Evolutionary conservation across 2,329 filamentous ascomycete genomes (phyloP), one percentile per base, ranked within the genome.

Genomic region (Stemphylium vesicarium): DNA sequence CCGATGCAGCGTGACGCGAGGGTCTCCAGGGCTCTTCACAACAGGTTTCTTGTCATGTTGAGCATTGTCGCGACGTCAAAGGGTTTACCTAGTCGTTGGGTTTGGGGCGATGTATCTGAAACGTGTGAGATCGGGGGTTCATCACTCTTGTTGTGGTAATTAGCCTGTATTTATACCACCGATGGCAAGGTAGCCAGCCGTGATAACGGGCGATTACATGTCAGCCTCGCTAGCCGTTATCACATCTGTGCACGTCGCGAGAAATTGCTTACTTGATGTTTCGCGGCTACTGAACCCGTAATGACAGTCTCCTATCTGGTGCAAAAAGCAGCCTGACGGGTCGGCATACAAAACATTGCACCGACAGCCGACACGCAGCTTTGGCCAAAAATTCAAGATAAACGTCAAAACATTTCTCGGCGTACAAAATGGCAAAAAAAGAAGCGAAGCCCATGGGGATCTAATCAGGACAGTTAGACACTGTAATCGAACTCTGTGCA

Each of bases 401-500:
- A n/a, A n/a, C n/a, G n/a, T n/a, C n/a, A n/a, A n/a, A n/a, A n/a
- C n/a, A n/a, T n/a, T n/a, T n/a, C n/a, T n/a, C n/a, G n/a, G n/a
- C n/a, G n/a, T n/a, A 7, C 2, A 51, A 24, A 16, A 18, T n/a
- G 16, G 4, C 15, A 15, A 13, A 24, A 24, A 29, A 10, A 48
- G 29, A 33, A 44, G 32, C 53, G 48, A 56, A 56, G 53, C 53
- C 53, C 50, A 56, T 56, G 42, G 50, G 53, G 53, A 44, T 37
- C 47, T 52, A 18, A 18, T 10, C 15, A 12, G 8, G 18, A 2
- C n/a, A 15, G 42, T 39, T 52, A 52, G 49, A 16, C 12, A 18
- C 41, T 39, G 20, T 38, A n/a, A 43, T 53, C 57, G 55, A 53
- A 57, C 40, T 8, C 44, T 40, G 39, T 48, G 33, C 40, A 38